These are phyloP conservation scores for Penicillium frequentans DNA, from an alignment of 2,329 filamentous ascomycete species.

Conservation along the genomic window DNA sequence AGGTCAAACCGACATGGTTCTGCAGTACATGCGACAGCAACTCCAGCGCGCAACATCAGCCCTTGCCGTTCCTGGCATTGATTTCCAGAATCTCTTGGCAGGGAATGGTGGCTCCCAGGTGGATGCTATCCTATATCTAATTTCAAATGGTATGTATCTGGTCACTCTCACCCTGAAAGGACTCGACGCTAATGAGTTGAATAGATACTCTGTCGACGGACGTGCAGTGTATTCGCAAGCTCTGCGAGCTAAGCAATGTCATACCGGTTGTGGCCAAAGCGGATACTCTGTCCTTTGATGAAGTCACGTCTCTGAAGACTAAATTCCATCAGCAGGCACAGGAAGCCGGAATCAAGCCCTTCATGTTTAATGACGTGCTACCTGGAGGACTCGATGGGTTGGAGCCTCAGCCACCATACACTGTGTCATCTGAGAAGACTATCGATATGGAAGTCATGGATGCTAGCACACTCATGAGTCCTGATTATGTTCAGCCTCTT, in stretches of 20 bases:
- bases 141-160: conserved; percentile 64
- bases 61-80: conserved; percentile 65
- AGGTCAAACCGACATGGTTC: conserved; percentile 59
- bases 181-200: background rate
- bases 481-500: conserved; percentile 82
- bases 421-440: conserved; percentile 72
- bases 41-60: conserved; percentile 64
- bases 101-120: conserved; percentile 81
- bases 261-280: conserved; percentile 78
- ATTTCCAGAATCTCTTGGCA: conserved; percentile 74
- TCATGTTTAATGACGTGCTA: conserved; percentile 60
- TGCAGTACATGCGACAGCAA: conserved; percentile 72
- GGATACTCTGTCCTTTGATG: conserved; percentile 64
- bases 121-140: conserved; percentile 80
- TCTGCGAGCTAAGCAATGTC: conserved; percentile 76
- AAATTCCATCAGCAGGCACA: conserved; percentile 36
- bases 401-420: conserved; percentile 58
- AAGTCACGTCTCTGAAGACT: conserved; percentile 61
- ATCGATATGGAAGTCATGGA: conserved; percentile 84
- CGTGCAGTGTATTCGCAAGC: conserved; percentile 67
- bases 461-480: conserved; percentile 87
- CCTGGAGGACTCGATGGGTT: conserved; percentile 23
- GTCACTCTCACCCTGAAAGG: background rate
- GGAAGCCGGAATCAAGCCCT: conserved; percentile 59
- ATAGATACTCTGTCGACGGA: conserved; percentile 63